phyloP scores from a whole-genome alignment of 805 yeast genomes.

The Candida maesae region DNA sequence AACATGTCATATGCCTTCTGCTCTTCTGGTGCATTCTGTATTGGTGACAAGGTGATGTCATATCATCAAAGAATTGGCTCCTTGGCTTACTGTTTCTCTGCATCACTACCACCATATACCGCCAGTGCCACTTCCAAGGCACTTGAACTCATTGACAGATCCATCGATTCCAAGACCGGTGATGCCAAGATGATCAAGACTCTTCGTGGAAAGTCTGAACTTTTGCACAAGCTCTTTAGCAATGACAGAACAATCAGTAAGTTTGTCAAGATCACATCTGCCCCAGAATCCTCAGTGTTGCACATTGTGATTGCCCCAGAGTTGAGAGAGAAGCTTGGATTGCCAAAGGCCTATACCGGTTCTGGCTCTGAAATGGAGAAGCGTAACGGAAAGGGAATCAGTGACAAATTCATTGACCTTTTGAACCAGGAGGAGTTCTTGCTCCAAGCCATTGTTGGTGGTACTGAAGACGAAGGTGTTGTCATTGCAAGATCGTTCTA shows the following conservation, averaged over 20 bases:
- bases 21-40: conserved; percentile 90
- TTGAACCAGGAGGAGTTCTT: conserved; percentile 50
- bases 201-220: conserved; percentile 38
- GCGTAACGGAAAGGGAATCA: conserved; percentile 29
- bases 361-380: conserved; percentile 23
- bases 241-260: conserved; percentile 34
- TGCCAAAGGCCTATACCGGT: conserved; percentile 40
- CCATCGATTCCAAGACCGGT: conserved; percentile 35
- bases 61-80: conserved; percentile 91
- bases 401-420: conserved; percentile 32
- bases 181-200: conserved; percentile 31
- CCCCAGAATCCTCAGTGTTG: conserved; percentile 59
- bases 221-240: conserved; percentile 39
- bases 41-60: conserved; percentile 79
- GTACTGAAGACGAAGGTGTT: conserved; percentile 46
- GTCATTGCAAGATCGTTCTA: conserved; percentile 62
- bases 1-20: conserved; percentile 79
- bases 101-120: conserved; percentile 89
- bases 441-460: conserved; percentile 64
- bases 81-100: conserved; percentile 88
- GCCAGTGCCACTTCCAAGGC: conserved; percentile 62
- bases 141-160: conserved; percentile 44
- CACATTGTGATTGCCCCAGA: conserved; percentile 57
- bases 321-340: conserved; percentile 38
- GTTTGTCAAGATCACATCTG: conserved; percentile 51